Percentiles rank a stretch among this genome's conserved stretches.
Conservation (phyloP, 805 yeast species). For the Ogataea pignaliae region DNA sequence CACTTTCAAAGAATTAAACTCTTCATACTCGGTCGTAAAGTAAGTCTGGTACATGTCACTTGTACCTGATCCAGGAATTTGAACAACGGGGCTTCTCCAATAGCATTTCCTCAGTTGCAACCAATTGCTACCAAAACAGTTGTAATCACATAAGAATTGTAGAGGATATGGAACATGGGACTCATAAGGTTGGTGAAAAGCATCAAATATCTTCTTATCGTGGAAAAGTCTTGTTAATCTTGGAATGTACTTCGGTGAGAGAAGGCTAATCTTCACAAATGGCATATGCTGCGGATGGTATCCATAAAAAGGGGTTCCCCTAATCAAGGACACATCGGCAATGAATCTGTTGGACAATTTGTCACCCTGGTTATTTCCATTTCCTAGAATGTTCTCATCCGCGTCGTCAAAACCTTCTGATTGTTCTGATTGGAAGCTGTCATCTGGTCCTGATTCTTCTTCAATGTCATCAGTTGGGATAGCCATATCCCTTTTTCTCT, state of each 20-base stretch:
- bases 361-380: constrained; percentile 12
- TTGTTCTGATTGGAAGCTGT: constrained; percentile 2
- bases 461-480: constrained; percentile 2
- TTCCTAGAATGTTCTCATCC: constrained; percentile 8
- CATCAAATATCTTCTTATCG: constrained; percentile 39
- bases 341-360: constrained; percentile 34
- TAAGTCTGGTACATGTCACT: constrained; percentile 12
- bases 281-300: constrained; percentile 60
- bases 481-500: constrained; percentile 6
- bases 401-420: constrained; percentile 12
- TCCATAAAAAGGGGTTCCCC: constrained; percentile 83
- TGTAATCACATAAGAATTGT: constrained; percentile 81
- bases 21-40: constrained; percentile 22
- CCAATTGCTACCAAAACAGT: constrained; percentile 84
- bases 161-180: constrained; percentile 72
- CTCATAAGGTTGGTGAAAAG: constrained; percentile 55
- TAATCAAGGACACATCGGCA: constrained; percentile 60
- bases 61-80: background rate
- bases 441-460: constrained; percentile 1
- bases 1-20: constrained; percentile 22
- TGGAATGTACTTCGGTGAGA: constrained; percentile 56
- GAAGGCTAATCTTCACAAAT: constrained; percentile 63
- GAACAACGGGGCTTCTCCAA: constrained; percentile 53
- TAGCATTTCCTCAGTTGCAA: constrained; percentile 40
- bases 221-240: constrained; percentile 47